A percentile compares a stretch with the other conserved stretches of the same genome.
phyloP scores from a whole-genome alignment of 768 basidiomycete genomes.

The Hypsizygus marmoreus region DNA sequence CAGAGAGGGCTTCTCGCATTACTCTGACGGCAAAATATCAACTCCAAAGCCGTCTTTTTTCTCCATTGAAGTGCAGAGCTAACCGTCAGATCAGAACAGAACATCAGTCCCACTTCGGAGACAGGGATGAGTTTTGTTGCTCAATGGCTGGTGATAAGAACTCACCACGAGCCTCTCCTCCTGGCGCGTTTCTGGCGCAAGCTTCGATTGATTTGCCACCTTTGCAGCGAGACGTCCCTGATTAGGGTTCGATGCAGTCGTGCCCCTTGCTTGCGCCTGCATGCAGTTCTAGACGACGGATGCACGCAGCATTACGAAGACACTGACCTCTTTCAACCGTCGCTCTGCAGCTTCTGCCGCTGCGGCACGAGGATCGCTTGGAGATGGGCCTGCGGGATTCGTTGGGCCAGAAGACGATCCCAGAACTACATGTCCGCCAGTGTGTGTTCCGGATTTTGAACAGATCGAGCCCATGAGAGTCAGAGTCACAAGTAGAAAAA shows the following conservation, averaged over 20 bases:
- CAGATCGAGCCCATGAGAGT: conserved; percentile 57
- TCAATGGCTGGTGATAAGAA: conserved; percentile 8
- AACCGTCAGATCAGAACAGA: background rate
- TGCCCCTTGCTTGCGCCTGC: conserved; percentile 47
- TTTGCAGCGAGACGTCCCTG: conserved; percentile 48
- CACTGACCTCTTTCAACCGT: conserved; percentile 55
- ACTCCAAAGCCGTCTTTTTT: no score
- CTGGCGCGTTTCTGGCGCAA: conserved; percentile 33
- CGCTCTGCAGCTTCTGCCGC: conserved; percentile 66
- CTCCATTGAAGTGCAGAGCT: no score
- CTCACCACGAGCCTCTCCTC: conserved; percentile 31
- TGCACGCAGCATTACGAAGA: conserved; percentile 10
- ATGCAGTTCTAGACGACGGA: conserved; percentile 20
- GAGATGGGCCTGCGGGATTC: conserved; percentile 29
- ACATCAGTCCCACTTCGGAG: conserved; percentile 21
- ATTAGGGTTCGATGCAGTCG: conserved; percentile 46
- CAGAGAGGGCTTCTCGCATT: background rate
- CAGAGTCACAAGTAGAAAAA: no score
- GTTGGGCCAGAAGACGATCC: conserved; percentile 34
- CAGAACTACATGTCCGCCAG: conserved; percentile 52
- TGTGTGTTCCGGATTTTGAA: conserved; percentile 48
- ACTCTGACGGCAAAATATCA: no score
- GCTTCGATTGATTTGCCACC: conserved; percentile 40
- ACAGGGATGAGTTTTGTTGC: conserved; percentile 13
- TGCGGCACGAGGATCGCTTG: conserved; percentile 50